Evolutionary conservation across 2,329 filamentous ascomycete species (phyloP).

Genomic region (Drechslerella coelobrocha): DNA sequence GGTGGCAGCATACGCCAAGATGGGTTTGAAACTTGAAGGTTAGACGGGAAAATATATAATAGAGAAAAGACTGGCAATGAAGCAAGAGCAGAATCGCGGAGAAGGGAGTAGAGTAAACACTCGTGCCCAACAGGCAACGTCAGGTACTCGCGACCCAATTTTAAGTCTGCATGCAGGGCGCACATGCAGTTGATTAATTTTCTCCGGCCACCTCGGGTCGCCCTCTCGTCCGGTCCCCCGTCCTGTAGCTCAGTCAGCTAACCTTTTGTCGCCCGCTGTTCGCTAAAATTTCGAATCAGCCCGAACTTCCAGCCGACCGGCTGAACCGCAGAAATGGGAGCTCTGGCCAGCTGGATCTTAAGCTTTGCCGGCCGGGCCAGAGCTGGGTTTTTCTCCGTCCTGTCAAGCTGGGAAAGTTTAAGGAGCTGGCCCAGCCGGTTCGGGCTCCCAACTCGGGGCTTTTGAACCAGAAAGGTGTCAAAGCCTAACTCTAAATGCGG

Average conservation of each 20-base stretch:
- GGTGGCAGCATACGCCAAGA: no score
- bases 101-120: no score
- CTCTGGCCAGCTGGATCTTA: neutral
- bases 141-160: slow-evolving; percentile 4
- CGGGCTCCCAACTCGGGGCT: neutral
- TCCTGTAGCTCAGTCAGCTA: no score
- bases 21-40: no score
- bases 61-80: no score
- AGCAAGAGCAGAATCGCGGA: no score
- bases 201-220: neutral
- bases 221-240: no score
- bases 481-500: no score
- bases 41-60: no score
- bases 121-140: no score
- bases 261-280: neutral
- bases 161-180: neutral
- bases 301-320: no score
- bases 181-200: neutral
- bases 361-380: neutral
- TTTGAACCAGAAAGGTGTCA: neutral
- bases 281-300: neutral
- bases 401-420: neutral
- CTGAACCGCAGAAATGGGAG: no score
- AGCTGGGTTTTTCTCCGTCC: neutral
- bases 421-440: neutral